phyloP scores from a whole-genome alignment of 495 filamentous ascomycete species.

The Hypoxylon rickii region DNA sequence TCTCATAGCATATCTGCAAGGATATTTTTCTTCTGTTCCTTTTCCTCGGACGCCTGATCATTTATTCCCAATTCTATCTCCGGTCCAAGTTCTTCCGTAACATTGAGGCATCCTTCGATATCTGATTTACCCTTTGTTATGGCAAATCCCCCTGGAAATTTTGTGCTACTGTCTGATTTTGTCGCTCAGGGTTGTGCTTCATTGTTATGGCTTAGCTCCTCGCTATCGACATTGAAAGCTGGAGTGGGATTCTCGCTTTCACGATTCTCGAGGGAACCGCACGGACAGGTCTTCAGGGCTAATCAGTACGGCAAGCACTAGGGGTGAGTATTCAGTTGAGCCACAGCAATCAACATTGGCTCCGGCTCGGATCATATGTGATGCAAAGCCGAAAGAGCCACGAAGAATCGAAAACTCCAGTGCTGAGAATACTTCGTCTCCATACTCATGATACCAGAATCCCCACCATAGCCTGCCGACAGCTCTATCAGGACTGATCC shows the following conservation, averaged over 20 bases:
- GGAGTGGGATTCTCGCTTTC: too few relatives aligned
- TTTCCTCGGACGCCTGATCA: not conserved
- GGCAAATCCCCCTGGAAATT: too few relatives aligned
- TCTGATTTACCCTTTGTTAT: too few relatives aligned
- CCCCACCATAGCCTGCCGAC: not conserved
- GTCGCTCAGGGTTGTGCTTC: too few relatives aligned
- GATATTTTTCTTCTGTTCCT: not conserved
- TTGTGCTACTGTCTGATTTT: too few relatives aligned
- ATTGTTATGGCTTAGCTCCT: too few relatives aligned
- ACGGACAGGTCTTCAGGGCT: not conserved
- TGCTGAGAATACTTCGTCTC: not conserved
- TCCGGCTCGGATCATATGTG: not conserved
- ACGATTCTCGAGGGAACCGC: not conserved
- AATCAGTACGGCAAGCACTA: not conserved
- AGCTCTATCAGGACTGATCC: not conserved
- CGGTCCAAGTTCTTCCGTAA: too few relatives aligned
- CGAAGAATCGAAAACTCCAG: constrained; percentile 1
- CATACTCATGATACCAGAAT: not conserved
- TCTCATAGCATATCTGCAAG: constrained; percentile 1
- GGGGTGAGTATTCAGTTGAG: not conserved
- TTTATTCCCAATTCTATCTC: too few relatives aligned
- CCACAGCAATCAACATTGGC: not conserved
- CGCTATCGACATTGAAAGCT: too few relatives aligned
- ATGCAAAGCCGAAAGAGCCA: not conserved
- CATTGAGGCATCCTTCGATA: too few relatives aligned